phyloP scores from a whole-genome alignment of 345 rosid genomes.

The Eucalyptus pauciflora region DNA sequence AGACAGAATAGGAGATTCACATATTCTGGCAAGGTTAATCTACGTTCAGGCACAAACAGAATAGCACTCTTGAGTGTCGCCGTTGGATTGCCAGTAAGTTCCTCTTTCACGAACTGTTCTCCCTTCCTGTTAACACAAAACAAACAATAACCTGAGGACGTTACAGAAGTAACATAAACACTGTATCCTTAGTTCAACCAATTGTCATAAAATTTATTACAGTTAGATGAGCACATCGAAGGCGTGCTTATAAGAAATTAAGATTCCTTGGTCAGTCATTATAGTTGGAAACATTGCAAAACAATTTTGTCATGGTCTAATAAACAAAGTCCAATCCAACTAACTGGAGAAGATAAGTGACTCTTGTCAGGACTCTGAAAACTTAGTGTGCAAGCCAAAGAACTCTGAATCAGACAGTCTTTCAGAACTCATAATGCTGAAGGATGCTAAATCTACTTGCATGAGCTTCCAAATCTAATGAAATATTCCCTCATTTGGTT shows the following conservation, averaged over 20 bases:
- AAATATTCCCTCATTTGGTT: background rate
- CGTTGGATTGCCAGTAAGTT: constrained; percentile 86
- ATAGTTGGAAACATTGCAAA: background rate
- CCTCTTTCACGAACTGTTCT: background rate
- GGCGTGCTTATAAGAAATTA: background rate
- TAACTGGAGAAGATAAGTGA: background rate
- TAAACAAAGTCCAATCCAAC: background rate
- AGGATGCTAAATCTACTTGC: background rate
- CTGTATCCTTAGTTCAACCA: background rate
- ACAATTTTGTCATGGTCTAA: background rate
- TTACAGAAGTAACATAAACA: background rate
- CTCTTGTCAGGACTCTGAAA: background rate
- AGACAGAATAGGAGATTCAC: constrained; percentile 68
- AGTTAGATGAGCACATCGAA: background rate
- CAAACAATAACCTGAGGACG: background rate
- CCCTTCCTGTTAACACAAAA: background rate
- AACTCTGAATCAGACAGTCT: background rate
- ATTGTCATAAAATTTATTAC: background rate
- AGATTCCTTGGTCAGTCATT: background rate
- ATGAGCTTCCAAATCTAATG: background rate
- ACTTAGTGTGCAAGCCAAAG: background rate
- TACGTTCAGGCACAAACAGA: constrained; percentile 71
- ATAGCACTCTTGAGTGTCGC: constrained; percentile 95
- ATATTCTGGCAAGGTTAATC: constrained; percentile 67
- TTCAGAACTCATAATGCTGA: background rate